These are phyloP conservation scores for Trichoderma afroharzianum DNA, from an alignment of 2,329 filamentous ascomycete species.

Conservation along the genomic window DNA sequence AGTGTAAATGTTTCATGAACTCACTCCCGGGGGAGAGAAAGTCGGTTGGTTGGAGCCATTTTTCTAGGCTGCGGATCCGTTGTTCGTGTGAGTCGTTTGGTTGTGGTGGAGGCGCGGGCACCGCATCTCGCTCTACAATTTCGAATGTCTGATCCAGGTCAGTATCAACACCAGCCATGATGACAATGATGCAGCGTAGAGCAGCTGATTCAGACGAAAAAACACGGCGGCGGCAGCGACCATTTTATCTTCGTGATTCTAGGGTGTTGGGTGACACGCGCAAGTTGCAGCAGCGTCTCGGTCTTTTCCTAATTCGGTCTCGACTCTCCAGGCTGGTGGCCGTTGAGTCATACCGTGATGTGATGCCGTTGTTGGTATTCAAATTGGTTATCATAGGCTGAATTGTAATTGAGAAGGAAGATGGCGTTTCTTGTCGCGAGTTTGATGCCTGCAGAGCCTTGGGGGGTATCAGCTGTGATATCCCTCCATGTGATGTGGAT, in stretches of 20 bases:
- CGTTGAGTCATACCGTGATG: neutral
- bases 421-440: neutral
- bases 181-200: neutral
- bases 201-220: neutral
- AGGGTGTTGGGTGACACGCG: neutral
- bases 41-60: neutral
- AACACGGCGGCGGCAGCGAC: neutral
- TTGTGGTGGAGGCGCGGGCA: neutral
- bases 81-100: neutral
- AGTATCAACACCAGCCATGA: neutral
- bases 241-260: neutral
- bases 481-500: neutral
- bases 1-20: neutral
- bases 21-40: neutral
- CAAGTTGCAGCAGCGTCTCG: neutral
- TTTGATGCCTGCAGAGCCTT: neutral
- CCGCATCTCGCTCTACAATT: neutral
- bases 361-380: neutral
- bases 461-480: neutral
- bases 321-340: neutral
- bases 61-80: neutral
- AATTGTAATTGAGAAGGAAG: neutral
- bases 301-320: neutral
- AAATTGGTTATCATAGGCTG: neutral
- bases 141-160: neutral